These are phyloP conservation scores for Globisporangium abappressorium DNA, from an alignment of 352 stramenopile species.

Conservation along the genomic window DNA sequence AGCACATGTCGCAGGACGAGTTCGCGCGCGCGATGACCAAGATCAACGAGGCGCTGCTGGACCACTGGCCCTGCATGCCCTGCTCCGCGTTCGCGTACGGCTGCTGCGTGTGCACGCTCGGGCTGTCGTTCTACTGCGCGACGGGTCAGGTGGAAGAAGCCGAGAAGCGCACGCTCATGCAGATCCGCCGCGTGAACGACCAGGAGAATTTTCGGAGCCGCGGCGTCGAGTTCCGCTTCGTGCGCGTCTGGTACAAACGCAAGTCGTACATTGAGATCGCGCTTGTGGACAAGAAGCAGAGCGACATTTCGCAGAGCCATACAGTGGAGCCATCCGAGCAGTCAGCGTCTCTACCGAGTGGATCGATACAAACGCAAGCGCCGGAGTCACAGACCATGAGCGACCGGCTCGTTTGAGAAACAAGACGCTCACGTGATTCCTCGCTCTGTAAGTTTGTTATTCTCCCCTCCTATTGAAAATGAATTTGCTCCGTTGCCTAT, in stretches of 20 bases:
- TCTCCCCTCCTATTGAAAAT: neutral
- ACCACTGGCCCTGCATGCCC: slow-evolving; percentile 84
- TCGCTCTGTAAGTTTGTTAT: neutral
- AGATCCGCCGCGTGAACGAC: slow-evolving; percentile 70
- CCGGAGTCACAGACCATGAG: slow-evolving; percentile 16
- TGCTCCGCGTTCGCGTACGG: slow-evolving; percentile 78
- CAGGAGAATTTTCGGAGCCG: slow-evolving; percentile 54
- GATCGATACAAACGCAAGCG: neutral
- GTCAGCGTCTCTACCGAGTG: neutral
- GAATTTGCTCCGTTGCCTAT: neutral
- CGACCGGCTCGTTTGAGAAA: slow-evolving; percentile 15
- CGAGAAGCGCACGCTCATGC: slow-evolving; percentile 55
- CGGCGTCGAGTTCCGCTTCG: slow-evolving; percentile 62
- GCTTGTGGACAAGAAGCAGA: neutral
- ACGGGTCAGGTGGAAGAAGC: slow-evolving; percentile 70
- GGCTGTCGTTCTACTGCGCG: slow-evolving; percentile 80
- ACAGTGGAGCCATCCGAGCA: neutral
- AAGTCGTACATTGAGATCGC: slow-evolving; percentile 67
- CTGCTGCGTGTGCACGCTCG: slow-evolving; percentile 80
- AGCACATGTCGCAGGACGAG: slow-evolving; percentile 58
- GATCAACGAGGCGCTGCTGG: slow-evolving; percentile 79
- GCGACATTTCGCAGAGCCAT: neutral
- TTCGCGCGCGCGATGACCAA: slow-evolving; percentile 59
- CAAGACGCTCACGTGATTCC: neutral
- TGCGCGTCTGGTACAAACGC: slow-evolving; percentile 67